These are phyloP conservation scores for Parmelia sp. DNA, from an alignment of 495 filamentous ascomycete species.

Conservation along the genomic window DNA sequence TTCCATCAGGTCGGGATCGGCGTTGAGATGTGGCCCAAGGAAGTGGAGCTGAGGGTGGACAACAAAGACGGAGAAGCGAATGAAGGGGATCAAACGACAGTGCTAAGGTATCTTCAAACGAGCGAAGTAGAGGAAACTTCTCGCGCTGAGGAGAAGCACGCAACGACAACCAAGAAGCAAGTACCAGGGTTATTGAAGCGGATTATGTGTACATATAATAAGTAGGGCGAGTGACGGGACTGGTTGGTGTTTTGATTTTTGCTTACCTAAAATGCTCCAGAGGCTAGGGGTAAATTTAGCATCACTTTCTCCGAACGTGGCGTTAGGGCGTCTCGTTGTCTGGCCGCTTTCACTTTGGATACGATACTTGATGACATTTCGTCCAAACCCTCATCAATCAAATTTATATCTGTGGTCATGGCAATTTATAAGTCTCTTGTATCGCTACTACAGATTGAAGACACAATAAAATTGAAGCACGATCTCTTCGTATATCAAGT, in stretches of 20 bases:
- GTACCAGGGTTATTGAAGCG: neutral
- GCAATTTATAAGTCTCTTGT: too few species aligned
- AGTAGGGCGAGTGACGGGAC: neutral
- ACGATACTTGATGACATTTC: too few species aligned
- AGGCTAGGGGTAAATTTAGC: neutral
- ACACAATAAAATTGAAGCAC: too few species aligned
- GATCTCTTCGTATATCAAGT: too few species aligned
- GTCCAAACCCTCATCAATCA: too few species aligned
- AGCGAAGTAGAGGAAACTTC: neutral
- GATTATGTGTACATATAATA: neutral
- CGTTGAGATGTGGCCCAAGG: neutral
- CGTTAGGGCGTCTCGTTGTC: neutral
- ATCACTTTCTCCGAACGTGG: neutral
- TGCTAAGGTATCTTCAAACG: neutral
- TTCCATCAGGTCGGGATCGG: neutral
- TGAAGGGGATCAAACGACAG: neutral
- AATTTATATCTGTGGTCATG: too few species aligned
- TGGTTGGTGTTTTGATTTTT: neutral
- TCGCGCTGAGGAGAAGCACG: neutral
- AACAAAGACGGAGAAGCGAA: conserved; percentile 5
- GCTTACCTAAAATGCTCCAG: neutral
- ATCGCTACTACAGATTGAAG: too few species aligned
- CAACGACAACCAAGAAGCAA: neutral
- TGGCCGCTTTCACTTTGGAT: neutral
- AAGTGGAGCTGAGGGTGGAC: neutral